These are phyloP conservation scores for Psophocarpus tetragonolobus DNA, from an alignment of 306 rosid genomes.

Conservation along the genomic window DNA sequence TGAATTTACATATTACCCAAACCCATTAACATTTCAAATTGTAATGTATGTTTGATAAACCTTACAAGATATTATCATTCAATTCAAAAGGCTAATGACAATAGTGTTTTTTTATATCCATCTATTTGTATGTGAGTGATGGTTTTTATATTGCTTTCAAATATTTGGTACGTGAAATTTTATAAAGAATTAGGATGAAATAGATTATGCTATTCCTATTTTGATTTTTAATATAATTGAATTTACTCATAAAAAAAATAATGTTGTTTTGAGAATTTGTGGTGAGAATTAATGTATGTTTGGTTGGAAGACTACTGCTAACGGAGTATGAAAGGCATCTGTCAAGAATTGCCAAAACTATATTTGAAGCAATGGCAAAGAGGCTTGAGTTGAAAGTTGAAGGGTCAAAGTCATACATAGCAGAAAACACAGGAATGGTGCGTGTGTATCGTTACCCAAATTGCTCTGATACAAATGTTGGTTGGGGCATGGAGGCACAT, in stretches of 20 bases:
- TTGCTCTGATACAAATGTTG: constrained; percentile 6
- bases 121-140: too few relatives aligned
- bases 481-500: constrained; percentile 66
- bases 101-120: too few relatives aligned
- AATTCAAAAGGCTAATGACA: not conserved
- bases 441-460: constrained; percentile 73
- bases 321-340: constrained; percentile 60
- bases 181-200: too few relatives aligned
- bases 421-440: constrained; percentile 49
- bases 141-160: too few relatives aligned
- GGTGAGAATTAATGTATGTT: not conserved
- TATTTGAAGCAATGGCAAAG: constrained; percentile 50
- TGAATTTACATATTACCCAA: too few relatives aligned
- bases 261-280: not conserved
- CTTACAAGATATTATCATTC: not conserved
- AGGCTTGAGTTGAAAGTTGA: constrained; percentile 43
- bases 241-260: too few relatives aligned
- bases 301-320: constrained; percentile 42
- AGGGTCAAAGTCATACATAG: constrained; percentile 31
- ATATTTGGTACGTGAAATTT: too few relatives aligned
- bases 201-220: too few relatives aligned
- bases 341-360: constrained; percentile 37
- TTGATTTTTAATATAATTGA: too few relatives aligned
- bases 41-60: too few relatives aligned
- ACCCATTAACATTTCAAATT: too few relatives aligned